Evolutionary conservation across 306 rosid genomes (phyloP), one percentile per base, ranked within the genome.

Genomic region (Vigna reflexopilosa): DNA sequence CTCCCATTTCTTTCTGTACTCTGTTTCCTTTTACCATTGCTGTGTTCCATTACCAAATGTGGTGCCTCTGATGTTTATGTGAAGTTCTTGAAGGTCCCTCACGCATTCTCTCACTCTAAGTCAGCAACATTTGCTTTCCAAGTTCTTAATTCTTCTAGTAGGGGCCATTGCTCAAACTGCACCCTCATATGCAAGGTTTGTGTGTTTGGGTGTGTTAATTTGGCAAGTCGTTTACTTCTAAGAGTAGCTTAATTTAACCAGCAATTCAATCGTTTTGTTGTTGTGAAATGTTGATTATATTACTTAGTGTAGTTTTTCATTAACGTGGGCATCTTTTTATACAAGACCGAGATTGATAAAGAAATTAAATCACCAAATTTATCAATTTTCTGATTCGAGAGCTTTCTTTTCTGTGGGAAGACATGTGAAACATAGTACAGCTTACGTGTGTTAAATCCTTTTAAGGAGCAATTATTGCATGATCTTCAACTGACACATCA

Each of bases 131-230:
- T 94, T 86, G 77, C 85, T 44, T 94, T 94, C 81, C 71, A 89
- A 82, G 88, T 81, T 81, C 78, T 86, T 57, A 67, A 75, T 66
- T 75, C 71, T 68, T 82, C 63, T 30, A 76, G 73, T 81, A 70
- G 77, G 7, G 3, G 10, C 30, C 16, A 79, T 47, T 90, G 93
- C 83, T 70, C 88, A 65, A 74, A 87, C 63, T 89, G 91, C 79
- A 89, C 79, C 77, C 83, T 89, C 87, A 90, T 62, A 87, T 94
- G 98, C 87, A 92, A 82, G 94, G 98, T 94, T 68, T 42, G 47
- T 42, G 47, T 42, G 47, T 7, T 2, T 76, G 66, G 15, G 40
- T 49, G 22, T 48, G 28, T 70, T 80, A 70, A 42, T 58, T 67
- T 77, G 76, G 62, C 64, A 38, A 8, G 28, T 22, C 49, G n/a